Evolutionary conservation across 495 filamentous ascomycete species (phyloP), one percentile per base, ranked within the genome.

Genomic region (Xylaria scruposa): DNA sequence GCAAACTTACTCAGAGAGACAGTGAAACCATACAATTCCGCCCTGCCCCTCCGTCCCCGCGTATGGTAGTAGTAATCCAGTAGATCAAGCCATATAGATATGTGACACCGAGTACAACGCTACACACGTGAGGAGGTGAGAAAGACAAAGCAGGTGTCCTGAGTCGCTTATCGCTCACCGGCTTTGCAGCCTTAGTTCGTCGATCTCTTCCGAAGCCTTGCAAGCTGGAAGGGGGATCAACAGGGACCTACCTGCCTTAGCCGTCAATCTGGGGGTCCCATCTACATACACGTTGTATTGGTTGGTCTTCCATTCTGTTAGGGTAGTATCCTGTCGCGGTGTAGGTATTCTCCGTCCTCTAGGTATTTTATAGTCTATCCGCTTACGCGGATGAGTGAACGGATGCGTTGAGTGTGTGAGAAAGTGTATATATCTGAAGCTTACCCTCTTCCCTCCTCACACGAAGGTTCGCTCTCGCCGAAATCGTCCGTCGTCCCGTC

Each of bases 321-420:
- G 38, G 12, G n/a, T 60, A 1, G 33, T 31, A 21, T 36, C 33
- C 6, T 19, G 31, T 36, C 21, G 3, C 9, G 12, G 29, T 12
- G 29, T 58, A 19, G 51, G 21, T 36, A 33, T 47, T 0, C 82
- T 88, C 26, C 60, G 36, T 44, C 44, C 15, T 38, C 36, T 63
- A 40, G n/a, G n/a, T n/a, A n/a, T n/a, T n/a, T n/a, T 31, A 3
- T 13, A 4, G 33, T 13, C 9, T 47, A 0, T 51, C 0, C n/a
- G 1, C n/a, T 21, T 24, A 8, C 47, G 47, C 36, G 8, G 6
- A 7, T 8, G 36, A 8, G 36, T 38, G 36, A 8, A 38, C 47
- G 10, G 29, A 31, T 21, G 5, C 19, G 19, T 6, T 7, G n/a
- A 2, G 47, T 51, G 21, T 4, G 6, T 0, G 51, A 13, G 53